These are phyloP conservation scores for Tilletia horrida DNA, from an alignment of 1,284 basidiomycete genomes.

Conservation along the genomic window DNA sequence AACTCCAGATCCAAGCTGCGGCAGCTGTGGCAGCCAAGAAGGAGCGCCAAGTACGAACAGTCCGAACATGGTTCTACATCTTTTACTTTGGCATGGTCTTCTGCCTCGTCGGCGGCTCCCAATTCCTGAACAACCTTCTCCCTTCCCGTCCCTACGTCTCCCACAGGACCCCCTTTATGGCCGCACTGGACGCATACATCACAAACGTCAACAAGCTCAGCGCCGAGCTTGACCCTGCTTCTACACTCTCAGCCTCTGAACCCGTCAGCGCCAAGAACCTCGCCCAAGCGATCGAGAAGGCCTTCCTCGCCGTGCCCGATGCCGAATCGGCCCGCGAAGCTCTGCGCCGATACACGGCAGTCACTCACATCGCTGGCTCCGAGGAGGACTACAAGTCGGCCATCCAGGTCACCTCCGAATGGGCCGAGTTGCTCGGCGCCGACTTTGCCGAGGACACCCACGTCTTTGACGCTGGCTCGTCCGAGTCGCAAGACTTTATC, in stretches of 20 bases:
- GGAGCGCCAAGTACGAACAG: too few species aligned
- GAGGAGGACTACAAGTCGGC: conserved; percentile 39
- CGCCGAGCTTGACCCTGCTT: too few species aligned
- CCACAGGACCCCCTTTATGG: too few species aligned
- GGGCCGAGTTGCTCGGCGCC: conserved; percentile 42
- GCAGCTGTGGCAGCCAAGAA: too few species aligned
- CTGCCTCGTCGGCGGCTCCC: too few species aligned
- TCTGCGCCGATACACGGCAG: conserved; percentile 37
- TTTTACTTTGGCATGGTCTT: too few species aligned
- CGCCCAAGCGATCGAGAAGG: not conserved
- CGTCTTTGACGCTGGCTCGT: conserved; percentile 49
- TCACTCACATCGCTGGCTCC: conserved; percentile 42
- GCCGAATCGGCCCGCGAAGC: conserved; percentile 6
- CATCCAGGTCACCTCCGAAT: conserved; percentile 37
- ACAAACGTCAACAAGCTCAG: too few species aligned
- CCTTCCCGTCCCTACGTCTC: too few species aligned
- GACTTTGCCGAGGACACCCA: conserved; percentile 30
- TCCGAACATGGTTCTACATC: too few species aligned
- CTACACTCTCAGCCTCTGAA: not conserved
- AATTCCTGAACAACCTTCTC: too few species aligned
- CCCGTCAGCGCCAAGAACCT: not conserved
- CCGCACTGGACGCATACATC: too few species aligned
- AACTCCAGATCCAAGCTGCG: too few species aligned
- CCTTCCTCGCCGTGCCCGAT: conserved; percentile 6
- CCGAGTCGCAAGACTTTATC: conserved; percentile 35